Base-by-base conservation (phyloP, 352 stramenopile genomes). In the Globisporangium echinulatum region DNA sequence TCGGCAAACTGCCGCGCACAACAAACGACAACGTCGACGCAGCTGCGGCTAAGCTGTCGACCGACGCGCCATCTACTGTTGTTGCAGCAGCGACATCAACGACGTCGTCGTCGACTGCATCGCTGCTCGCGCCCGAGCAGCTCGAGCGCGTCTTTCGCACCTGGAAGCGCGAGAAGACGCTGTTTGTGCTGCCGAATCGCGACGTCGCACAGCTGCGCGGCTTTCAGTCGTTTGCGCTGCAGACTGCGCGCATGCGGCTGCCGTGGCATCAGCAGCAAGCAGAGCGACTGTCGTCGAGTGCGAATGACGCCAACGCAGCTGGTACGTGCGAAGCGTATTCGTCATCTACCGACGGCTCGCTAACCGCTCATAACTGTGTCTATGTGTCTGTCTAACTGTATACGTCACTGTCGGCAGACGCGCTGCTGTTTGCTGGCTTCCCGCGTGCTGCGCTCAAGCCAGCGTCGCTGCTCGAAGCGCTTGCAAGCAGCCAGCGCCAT, bases 1-100 rank as follows among this genome's bases (percentile, higher is more conserved):
- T 96, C 14, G 70, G 83, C 38, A 91, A 90, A 56, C 47, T 96
- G 8, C 85, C 87, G 36, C 74, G 68, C 9, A 65, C 62, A 56
- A 65, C 25, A 2, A 7, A n/a, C 1, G 64, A 58, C 40, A 14
- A 11, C 49, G 17, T 14, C 25, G 54, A 40, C 7, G 37, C n/a
- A 7, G 36, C 54, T 7, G 61, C 8, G 9, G 5, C 42, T 6
- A 4, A n/a, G 42, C 9, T 14, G 5, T 9, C n/a, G 46, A 50
- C 75, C n/a, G 52, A 73, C 1, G 53, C 61, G 8, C 19, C 56
- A 13, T 13, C 14, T 33, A 1, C 25, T 33, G 43, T 10, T 43
- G n/a, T 39, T 37, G 17, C 52, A 2, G 61, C 68, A 62, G 49
- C 0, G 17, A 52, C 62, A 46, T 25, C 39, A n/a, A n/a, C 49